phyloP scores from a whole-genome alignment of 140 eudicot species.

The Anethum foeniculum region DNA sequence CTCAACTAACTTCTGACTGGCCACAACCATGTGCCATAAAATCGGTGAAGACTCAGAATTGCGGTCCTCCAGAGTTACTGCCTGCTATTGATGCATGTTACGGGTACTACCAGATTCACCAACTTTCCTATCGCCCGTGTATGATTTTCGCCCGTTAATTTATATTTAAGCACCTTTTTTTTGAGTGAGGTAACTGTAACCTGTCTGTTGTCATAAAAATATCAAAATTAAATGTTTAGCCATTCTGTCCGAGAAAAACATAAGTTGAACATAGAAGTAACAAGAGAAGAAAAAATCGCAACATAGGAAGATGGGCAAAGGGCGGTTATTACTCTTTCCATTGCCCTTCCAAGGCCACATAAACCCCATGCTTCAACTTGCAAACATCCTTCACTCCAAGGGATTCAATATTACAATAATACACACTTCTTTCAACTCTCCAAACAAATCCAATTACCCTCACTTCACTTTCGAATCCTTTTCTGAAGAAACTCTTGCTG shows the following conservation, averaged over 20 bases:
- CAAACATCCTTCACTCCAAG: constrained; percentile 28
- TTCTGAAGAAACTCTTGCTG: not conserved
- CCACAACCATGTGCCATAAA: not conserved
- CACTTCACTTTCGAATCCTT: constrained; percentile 24
- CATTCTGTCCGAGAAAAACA: not conserved
- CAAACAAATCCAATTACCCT: constrained; percentile 30
- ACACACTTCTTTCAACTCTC: constrained; percentile 38
- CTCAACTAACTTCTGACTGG: not conserved
- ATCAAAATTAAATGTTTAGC: not conserved
- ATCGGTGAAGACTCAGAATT: not conserved
- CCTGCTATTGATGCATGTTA: too few species aligned
- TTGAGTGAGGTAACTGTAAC: too few species aligned
- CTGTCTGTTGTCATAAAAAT: too few species aligned
- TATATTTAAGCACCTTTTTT: too few species aligned
- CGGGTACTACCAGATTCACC: not conserved
- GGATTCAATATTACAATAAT: constrained; percentile 35
- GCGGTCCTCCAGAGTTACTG: not conserved
- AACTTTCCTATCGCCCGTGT: not conserved
- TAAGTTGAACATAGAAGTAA: not conserved
- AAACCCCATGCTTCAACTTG: constrained; percentile 41
- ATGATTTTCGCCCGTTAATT: too few species aligned
- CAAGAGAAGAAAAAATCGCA: not conserved
- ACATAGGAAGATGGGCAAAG: not conserved
- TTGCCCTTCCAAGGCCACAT: constrained; percentile 33
- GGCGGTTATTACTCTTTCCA: constrained; percentile 22